Conservation (phyloP, 1,284 basidiomycete genomes). For the Wolfiporia cocos region DNA sequence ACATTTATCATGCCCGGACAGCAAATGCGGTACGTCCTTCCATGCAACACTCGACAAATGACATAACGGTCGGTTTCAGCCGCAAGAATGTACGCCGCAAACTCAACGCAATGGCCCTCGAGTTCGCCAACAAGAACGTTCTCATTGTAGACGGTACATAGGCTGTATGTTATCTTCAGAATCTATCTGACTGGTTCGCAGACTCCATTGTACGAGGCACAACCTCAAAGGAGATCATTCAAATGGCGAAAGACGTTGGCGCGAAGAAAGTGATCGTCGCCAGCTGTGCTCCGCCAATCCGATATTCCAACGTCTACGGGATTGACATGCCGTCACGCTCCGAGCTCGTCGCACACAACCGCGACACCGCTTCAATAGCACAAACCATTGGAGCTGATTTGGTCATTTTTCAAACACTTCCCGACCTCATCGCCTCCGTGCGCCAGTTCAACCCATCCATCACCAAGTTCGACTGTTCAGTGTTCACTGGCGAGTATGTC, state of each 20-base stretch:
- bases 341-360: conserved; percentile 90
- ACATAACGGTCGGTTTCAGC: conserved; percentile 35
- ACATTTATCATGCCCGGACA: conserved; percentile 99
- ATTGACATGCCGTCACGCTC: conserved; percentile 98
- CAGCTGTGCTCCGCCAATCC: conserved; percentile 94
- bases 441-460: conserved; percentile 82
- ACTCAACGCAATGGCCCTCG: conserved; percentile 99
- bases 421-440: conserved; percentile 87
- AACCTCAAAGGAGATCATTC: conserved; percentile 97
- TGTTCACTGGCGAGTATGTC: conserved; percentile 96
- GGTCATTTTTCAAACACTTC: conserved; percentile 95
- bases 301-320: conserved; percentile 96
- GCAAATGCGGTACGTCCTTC: conserved; percentile 61
- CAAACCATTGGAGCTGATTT: conserved; percentile 90
- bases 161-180: not conserved
- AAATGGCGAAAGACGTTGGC: conserved; percentile 99
- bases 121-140: conserved; percentile 91
- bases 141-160: conserved; percentile 88
- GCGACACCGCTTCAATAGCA: conserved; percentile 76
- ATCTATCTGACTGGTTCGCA: conserved; percentile 23
- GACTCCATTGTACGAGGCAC: conserved; percentile 99
- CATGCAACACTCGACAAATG: conserved; percentile 1
- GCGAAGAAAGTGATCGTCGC: conserved; percentile 98
- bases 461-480: conserved; percentile 89
- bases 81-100: conserved; percentile 95